Evolutionary conservation across 1,284 basidiomycete species (phyloP), one percentile per base, ranked within the genome.

Genomic region (Pholiota adiposa): DNA sequence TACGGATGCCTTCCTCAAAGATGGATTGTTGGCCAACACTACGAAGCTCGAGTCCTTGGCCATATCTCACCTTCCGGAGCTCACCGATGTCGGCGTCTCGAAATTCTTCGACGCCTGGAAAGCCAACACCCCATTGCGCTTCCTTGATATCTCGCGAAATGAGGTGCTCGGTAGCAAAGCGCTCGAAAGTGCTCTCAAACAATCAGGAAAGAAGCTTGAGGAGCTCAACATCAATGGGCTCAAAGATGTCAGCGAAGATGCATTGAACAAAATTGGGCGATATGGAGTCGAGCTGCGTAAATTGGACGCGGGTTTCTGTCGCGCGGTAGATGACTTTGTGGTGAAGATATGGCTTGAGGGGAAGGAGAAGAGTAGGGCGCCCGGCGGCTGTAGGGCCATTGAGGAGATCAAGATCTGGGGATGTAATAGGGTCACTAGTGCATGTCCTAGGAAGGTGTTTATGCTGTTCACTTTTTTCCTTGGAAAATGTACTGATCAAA

Each of bases 241-340:
- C 54, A 62, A 61, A 51, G 63, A 64, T 38, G 34, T 57, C n/a
- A 27, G 44, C 75, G 79, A 83, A 33, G 83, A 84, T 9, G 81
- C 83, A 1, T 73, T 97, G 38, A 76, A 73, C 49, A 65, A 66
- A 40, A 80, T 97, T 31, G 83, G 81, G 0, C 72, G 74, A 36
- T 66, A 69, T 0, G 84, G 83, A 18, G 72, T 69, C 3, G 74
- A 80, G 23, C 69, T 98, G 65, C 77, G 74, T 63, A 81, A 77
- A 68, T 69, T 98, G 34, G 93, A 99, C 69, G 73, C 97, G 5
- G 90, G 95, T 1, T 99, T 94, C 84, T 96, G 96, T 65, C 78
- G 97, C 43, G 83, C 86, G 36, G 82, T 94, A 31, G 91, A 96
- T 65, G 92, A 99, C 72, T 94, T 90, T 68, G 79, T 92, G 1